Conservation (phyloP, 805 yeast genomes). For the Scheffersomyces lignosus region DNA sequence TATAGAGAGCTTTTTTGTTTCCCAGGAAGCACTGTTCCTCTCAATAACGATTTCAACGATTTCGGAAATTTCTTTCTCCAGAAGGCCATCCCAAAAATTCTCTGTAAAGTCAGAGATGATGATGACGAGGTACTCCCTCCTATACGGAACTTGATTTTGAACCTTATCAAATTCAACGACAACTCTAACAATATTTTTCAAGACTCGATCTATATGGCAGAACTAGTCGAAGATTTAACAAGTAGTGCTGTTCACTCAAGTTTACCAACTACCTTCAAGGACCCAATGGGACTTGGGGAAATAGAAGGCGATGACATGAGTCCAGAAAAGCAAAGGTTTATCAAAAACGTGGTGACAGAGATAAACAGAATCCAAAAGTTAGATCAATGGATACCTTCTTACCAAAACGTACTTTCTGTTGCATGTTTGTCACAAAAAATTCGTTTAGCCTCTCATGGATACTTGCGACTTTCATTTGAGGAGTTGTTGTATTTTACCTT, state of each 20-base stretch:
- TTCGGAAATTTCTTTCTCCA: constrained; percentile 68
- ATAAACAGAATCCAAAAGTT: constrained; percentile 72
- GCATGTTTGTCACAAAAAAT: constrained; percentile 62
- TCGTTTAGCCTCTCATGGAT: constrained; percentile 55
- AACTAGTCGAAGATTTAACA: constrained; percentile 57
- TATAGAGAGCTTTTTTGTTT: constrained; percentile 75
- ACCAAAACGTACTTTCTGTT: constrained; percentile 53
- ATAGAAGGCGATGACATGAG: constrained; percentile 3
- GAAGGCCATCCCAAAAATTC: constrained; percentile 62
- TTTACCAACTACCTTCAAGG: constrained; percentile 8
- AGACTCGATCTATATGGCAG: constrained; percentile 67
- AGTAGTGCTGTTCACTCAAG: constrained; percentile 21
- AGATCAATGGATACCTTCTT: constrained; percentile 86
- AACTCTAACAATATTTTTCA: constrained; percentile 75
- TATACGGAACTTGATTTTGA: constrained; percentile 63
- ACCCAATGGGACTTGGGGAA: constrained; percentile 6
- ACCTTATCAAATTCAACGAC: constrained; percentile 78
- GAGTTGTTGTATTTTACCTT: constrained; percentile 57
- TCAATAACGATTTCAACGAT: constrained; percentile 77
- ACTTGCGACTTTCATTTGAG: constrained; percentile 50
- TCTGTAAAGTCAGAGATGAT: constrained; percentile 61
- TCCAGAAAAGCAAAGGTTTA: constrained; percentile 16
- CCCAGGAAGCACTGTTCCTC: constrained; percentile 58
- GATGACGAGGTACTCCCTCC: constrained; percentile 59
- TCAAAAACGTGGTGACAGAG: constrained; percentile 51